Evolutionary conservation across 73 alveolate genomes (phyloP), one percentile per base, ranked within the genome.

Genomic region (Symbiodinium pilosum): DNA sequence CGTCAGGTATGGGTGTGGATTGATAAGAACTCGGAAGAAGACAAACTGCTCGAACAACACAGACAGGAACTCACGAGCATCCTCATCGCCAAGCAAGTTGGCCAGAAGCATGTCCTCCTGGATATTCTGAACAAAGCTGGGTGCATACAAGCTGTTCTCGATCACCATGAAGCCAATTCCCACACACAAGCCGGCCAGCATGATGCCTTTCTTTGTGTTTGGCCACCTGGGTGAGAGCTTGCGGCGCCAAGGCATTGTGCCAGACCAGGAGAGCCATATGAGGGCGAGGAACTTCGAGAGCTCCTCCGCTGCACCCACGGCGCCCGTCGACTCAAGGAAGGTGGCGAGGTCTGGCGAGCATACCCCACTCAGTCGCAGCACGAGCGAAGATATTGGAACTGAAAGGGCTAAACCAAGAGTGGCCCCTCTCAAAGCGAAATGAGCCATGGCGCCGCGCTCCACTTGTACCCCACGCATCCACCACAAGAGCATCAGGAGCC

Each of bases 351-450:
- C 68, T 40, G 71, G 95, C 12, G 47, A 87, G 28, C 28, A 44
- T 1, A 28, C 21, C 1, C n/a, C 77, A 43, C 26, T 40, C 38
- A 64, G 38, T 2, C 0, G 69, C 1, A 24, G 34, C 59, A 59
- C 38, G 11, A 26, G 12, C 47, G 9, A 6, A 42, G 32, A n/a
- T 32, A 54, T 30, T 21, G 43, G 68, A 40, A 54, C 34, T 3
- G 95, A 54, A 64, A 87, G 85, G 38, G n/a, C 85, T 40, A 56
- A 43, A 7, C 84, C 95, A n/a, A 87, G 28, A 21, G 95, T 87
- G 64, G 95, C 95, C 24, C 95, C 95, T 54, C 95, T 39, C 36
- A 28, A 40, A n/a, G 95, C 95, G 42, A 87, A 87, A 86, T 56
- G 86, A 39, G 95, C 84, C 95, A 87, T 87, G 86, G 86, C 43